Base-by-base conservation (phyloP, 2,329 filamentous ascomycete species). In the Colletotrichum sp. region DNA sequence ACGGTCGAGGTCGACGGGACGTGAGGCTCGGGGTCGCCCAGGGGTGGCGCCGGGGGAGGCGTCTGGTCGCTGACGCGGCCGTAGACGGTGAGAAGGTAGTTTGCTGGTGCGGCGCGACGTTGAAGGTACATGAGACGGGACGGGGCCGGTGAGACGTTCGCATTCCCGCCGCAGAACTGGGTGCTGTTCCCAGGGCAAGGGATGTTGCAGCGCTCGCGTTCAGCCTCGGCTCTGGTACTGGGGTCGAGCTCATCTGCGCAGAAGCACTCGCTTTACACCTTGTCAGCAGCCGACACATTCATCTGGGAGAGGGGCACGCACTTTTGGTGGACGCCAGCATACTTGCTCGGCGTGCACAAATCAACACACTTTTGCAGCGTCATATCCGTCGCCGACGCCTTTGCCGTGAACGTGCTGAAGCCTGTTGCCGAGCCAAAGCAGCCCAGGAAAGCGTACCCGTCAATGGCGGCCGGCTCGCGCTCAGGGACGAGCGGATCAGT, bases 71-170 rank as follows among this genome's bases (percentile, higher is more conserved):
- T 72, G 15, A 85, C 75, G 69, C 82, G 79, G 58, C 80, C 85
- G 79, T 88, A 89, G 15, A 88, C 78, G 3, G 83, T 87, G 21
- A 88, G 80, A 8, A 87, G 81, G 51, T 81, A 76, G 54, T 77
- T 74, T 0, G 76, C 74, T 5, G 81, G 79, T 4, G 78, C 77
- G 15, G 81, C 82, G 36, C 80, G 80, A 34, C 79, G 78, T 8
- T 70, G 75, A 33, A 66, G 69, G 21, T 75, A 75, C 5, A 69
- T 43, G 24, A 76, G 21, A n/a, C 59, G 72, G 51, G 57, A 38
- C 12, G 69, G 57, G 16, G 66, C 24, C 29, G 65, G 66, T 6
- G 66, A 69, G 55, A 36, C 57, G 31, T 73, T 67, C 16, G 79
- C 69, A 27, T 79, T 76, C 16, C 86, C 86, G 57, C 87, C 87